phyloP scores from a whole-genome alignment of 2,329 filamentous ascomycete species.

The Aureobasidium sp. region DNA sequence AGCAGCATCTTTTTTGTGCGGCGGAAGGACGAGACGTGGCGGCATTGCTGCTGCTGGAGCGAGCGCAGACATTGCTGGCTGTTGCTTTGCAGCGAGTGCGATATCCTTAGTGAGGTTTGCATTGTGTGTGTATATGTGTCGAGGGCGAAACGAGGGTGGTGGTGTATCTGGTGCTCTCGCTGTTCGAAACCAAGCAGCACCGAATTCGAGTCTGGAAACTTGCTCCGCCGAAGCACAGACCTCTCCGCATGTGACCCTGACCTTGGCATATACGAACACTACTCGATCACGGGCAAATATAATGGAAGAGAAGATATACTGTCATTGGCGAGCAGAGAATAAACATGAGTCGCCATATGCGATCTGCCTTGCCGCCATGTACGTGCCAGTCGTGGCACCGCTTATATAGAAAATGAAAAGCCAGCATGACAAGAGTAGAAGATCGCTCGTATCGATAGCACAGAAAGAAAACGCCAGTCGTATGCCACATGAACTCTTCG shows the following conservation, averaged over 20 bases:
- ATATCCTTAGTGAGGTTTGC: constrained; percentile 18
- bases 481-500: constrained; percentile 16
- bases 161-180: background rate
- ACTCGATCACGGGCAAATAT: background rate
- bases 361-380: background rate
- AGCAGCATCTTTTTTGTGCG: constrained; percentile 52
- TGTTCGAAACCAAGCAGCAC: background rate
- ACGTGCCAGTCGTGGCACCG: background rate
- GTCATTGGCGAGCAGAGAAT: background rate
- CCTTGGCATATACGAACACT: background rate
- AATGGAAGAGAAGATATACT: background rate
- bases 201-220: constrained; percentile 16
- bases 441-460: constrained; percentile 15
- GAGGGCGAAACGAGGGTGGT: constrained; percentile 5
- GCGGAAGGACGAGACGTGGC: constrained; percentile 50
- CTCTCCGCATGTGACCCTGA: background rate
- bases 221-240: constrained; percentile 17
- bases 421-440: constrained; percentile 6
- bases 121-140: constrained; percentile 17
- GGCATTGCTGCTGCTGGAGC: constrained; percentile 32
- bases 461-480: constrained; percentile 15
- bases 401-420: constrained; percentile 4
- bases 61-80: constrained; percentile 13
- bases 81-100: constrained; percentile 17
- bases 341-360: background rate